Evolutionary conservation across 768 basidiomycete species (phyloP).

Genomic region (Psilocybe cyanescens): DNA sequence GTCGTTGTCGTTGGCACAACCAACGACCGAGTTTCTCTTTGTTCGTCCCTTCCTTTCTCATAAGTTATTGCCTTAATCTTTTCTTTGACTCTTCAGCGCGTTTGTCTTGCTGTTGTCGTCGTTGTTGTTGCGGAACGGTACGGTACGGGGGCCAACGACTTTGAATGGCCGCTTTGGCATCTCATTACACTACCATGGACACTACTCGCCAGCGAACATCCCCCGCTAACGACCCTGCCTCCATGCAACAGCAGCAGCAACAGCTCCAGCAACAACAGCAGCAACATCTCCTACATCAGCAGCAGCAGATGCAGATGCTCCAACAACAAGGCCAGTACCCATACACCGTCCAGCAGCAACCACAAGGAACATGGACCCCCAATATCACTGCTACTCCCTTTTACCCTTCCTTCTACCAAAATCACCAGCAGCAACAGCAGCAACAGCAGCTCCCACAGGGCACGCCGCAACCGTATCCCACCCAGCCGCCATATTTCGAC

Average conservation of each 20-base stretch:
- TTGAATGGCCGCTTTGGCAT: conserved; percentile 81
- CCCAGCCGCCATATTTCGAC: conserved; percentile 71
- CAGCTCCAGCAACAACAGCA: neutral
- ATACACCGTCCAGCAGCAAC: conserved; percentile 47
- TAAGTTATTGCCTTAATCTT: no score
- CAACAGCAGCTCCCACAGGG: conserved; percentile 38
- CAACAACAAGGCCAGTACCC: conserved; percentile 20
- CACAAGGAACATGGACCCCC: conserved; percentile 73
- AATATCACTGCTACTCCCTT: conserved; percentile 70
- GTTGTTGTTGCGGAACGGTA: neutral
- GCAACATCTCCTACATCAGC: conserved; percentile 25
- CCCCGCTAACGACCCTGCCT: conserved; percentile 53
- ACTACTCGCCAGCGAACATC: conserved; percentile 66
- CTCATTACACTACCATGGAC: conserved; percentile 65
- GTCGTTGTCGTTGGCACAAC: neutral
- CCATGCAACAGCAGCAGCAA: neutral
- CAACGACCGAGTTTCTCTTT: neutral
- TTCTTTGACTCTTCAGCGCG: neutral
- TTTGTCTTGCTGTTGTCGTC: neutral
- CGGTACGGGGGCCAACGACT: neutral
- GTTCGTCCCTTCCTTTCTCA: neutral
- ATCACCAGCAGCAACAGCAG: conserved; percentile 59
- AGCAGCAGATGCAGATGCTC: conserved; percentile 21
- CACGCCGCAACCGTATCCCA: conserved; percentile 46
- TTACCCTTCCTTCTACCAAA: conserved; percentile 81